Evolutionary conservation across 2,329 filamentous ascomycete species (phyloP).

Genomic region (Delphinella strobiligena): DNA sequence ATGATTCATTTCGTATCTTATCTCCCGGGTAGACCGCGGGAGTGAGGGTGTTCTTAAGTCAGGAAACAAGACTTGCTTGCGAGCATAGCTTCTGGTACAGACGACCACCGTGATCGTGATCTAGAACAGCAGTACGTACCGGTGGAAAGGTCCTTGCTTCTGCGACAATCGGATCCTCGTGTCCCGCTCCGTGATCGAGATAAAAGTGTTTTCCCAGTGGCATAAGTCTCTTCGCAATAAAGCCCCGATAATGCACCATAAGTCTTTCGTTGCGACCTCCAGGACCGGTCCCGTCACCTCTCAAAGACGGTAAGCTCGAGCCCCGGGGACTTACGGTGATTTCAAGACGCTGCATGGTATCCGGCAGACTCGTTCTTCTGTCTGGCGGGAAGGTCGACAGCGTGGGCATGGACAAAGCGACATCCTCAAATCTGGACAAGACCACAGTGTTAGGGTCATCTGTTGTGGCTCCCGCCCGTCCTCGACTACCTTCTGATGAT

Average conservation of each 20-base stretch:
- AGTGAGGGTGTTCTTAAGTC: too few relatives aligned
- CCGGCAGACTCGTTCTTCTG: constrained; percentile 9
- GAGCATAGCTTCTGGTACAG: too few relatives aligned
- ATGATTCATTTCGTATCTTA: not conserved
- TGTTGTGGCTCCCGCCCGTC: not conserved
- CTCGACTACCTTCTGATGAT: not conserved
- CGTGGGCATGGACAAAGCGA: constrained; percentile 10
- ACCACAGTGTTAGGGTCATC: constrained; percentile 40
- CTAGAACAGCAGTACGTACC: too few relatives aligned
- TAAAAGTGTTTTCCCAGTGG: constrained; percentile 7
- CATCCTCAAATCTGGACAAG: constrained; percentile 38
- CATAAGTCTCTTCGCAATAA: constrained; percentile 10
- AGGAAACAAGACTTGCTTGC: too few relatives aligned
- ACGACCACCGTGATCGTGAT: too few relatives aligned
- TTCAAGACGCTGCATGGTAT: constrained; percentile 6
- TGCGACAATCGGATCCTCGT: constrained; percentile 9
- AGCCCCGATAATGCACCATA: constrained; percentile 10
- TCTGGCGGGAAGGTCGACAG: constrained; percentile 5
- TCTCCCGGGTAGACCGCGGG: not conserved
- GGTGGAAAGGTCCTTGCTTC: constrained; percentile 39
- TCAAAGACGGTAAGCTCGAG: constrained; percentile 1
- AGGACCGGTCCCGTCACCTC: constrained; percentile 3
- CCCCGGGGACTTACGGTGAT: constrained; percentile 5
- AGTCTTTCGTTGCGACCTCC: constrained; percentile 9
- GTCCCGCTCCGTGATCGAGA: not conserved